These are phyloP conservation scores for Fermentozyma sake DNA, from an alignment of 1,139 yeast species.

Conservation along the genomic window DNA sequence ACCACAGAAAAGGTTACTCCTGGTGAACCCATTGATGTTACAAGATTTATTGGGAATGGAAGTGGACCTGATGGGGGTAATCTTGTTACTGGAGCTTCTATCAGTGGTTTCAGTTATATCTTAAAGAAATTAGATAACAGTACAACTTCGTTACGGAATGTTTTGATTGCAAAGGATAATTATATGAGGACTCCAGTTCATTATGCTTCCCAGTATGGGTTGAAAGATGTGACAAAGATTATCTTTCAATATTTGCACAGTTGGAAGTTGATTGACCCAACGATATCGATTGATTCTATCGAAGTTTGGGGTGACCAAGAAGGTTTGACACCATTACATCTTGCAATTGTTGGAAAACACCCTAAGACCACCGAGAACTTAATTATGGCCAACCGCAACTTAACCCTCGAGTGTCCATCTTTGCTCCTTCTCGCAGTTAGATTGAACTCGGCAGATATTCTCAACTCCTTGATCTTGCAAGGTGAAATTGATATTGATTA, in stretches of 20 bases:
- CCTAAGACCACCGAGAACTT: conserved; percentile 69
- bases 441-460: conserved; percentile 54
- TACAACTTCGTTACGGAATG: conserved; percentile 37
- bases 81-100: conserved; percentile 23
- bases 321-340: conserved; percentile 73
- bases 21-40: conserved; percentile 32
- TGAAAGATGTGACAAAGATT: conserved; percentile 56
- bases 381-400: conserved; percentile 37
- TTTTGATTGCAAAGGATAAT: conserved; percentile 64
- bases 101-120: conserved; percentile 50
- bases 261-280: conserved; percentile 32
- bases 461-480: conserved; percentile 50
- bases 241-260: conserved; percentile 43
- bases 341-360: conserved; percentile 79
- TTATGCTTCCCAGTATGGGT: conserved; percentile 85
- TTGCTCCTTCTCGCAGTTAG: conserved; percentile 69
- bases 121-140: conserved; percentile 46
- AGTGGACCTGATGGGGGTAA: conserved; percentile 62
- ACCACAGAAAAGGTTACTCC: conserved; percentile 24
- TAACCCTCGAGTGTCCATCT: conserved; percentile 40
- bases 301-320: conserved; percentile 82
- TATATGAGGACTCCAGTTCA: conserved; percentile 85
- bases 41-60: conserved; percentile 26
- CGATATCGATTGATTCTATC: conserved; percentile 54
- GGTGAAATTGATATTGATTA: conserved; percentile 64